Percentiles rank a stretch among this genome's conserved stretches.
Conservation (phyloP, 2,329 filamentous ascomycete genomes). For the Aquanectria penicillioides region DNA sequence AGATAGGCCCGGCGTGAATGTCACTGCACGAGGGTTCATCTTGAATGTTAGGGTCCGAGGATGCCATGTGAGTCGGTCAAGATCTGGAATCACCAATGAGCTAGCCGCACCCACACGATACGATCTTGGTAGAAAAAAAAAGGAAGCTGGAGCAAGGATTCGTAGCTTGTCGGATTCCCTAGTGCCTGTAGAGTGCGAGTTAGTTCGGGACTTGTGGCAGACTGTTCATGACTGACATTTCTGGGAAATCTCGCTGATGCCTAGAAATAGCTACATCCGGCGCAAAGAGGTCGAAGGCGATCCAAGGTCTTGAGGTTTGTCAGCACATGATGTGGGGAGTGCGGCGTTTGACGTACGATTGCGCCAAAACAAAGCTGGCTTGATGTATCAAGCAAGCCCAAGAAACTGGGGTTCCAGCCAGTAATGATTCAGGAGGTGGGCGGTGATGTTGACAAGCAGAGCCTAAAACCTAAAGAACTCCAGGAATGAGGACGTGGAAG, state of each 20-base stretch:
- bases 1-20: slow-evolving; percentile 35
- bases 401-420: neutral
- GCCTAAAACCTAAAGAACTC: neutral
- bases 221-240: no score
- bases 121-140: no score
- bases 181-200: no score
- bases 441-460: neutral
- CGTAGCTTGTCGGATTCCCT: no score
- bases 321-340: neutral
- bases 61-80: neutral
- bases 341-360: neutral
- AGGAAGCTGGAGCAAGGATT: no score
- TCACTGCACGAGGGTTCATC: slow-evolving; percentile 45
- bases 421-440: neutral
- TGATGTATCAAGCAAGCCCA: neutral
- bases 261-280: no score
- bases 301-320: neutral
- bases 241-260: no score
- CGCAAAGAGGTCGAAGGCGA: neutral
- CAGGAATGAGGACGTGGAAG: no score
- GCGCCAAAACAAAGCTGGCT: neutral
- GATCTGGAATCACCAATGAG: no score
- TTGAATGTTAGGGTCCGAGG: neutral
- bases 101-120: no score
- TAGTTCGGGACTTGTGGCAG: no score